These are phyloP conservation scores for Yamadazyma sp. DNA, from an alignment of 805 yeast species.

Conservation along the genomic window DNA sequence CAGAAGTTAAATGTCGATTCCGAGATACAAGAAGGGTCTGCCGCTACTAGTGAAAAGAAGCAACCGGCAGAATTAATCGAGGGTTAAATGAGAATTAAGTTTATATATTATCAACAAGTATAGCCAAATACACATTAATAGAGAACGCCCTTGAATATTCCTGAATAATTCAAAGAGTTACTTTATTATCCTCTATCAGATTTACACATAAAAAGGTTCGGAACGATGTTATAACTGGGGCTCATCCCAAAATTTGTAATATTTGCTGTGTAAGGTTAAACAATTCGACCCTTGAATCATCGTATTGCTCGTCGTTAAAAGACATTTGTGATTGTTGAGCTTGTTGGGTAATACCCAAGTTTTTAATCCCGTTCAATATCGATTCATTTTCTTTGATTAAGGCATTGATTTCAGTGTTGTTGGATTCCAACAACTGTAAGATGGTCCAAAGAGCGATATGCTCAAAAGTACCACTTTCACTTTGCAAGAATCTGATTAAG, in stretches of 20 bases:
- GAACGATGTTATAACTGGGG: no score
- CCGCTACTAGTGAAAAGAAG: not conserved
- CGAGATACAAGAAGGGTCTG: slow-evolving; percentile 1
- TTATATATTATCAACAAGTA: no score
- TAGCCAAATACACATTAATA: slow-evolving; percentile 5
- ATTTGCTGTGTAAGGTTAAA: slow-evolving; percentile 69
- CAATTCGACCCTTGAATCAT: slow-evolving; percentile 64
- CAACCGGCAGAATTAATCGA: not conserved
- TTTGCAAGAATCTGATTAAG: slow-evolving; percentile 71
- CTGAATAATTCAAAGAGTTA: slow-evolving; percentile 7
- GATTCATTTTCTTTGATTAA: slow-evolving; percentile 56
- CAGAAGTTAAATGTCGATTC: slow-evolving; percentile 14
- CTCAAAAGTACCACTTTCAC: slow-evolving; percentile 91
- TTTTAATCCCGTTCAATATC: slow-evolving; percentile 55
- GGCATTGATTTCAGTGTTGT: slow-evolving; percentile 59
- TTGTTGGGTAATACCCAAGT: slow-evolving; percentile 42
- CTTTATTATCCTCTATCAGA: not conserved
- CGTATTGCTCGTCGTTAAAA: slow-evolving; percentile 40
- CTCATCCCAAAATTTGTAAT: slow-evolving; percentile 50
- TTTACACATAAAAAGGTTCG: no score
- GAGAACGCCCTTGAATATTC: slow-evolving; percentile 6
- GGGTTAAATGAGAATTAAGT: no score
- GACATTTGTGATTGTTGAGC: slow-evolving; percentile 27
- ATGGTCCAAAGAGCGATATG: slow-evolving; percentile 98
- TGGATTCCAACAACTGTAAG: slow-evolving; percentile 86